A percentile compares a stretch with the other conserved stretches of the same genome.
Conservation (phyloP, 148 eudicot species). For the Silene latifolia region DNA sequence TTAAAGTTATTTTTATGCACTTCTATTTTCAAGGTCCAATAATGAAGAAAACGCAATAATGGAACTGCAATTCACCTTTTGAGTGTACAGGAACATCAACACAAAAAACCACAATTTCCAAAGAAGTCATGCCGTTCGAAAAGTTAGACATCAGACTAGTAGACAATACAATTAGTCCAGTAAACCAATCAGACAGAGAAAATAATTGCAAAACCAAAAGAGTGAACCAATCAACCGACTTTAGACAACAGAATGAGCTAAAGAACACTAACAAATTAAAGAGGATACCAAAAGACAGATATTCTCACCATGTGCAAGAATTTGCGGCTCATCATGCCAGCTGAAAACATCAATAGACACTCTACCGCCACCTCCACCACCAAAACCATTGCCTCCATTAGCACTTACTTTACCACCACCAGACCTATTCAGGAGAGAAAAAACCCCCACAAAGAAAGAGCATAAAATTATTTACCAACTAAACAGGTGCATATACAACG, state of each 20-base stretch:
- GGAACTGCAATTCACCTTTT: background rate
- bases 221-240: background rate
- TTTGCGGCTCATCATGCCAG: conserved; percentile 78
- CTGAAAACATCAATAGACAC: conserved; percentile 85
- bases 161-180: background rate
- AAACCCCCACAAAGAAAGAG: background rate
- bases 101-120: background rate
- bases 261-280: background rate
- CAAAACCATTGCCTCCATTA: conserved; percentile 88
- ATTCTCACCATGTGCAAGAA: conserved; percentile 63
- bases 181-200: no score
- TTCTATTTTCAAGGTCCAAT: background rate
- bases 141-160: background rate
- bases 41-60: background rate
- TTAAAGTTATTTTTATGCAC: background rate
- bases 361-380: conserved; percentile 98
- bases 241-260: background rate
- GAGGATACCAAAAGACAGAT: background rate
- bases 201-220: no score
- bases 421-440: conserved; percentile 52
- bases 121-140: background rate
- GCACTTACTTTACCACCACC: conserved; percentile 85
- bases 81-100: background rate
- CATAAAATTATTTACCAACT: background rate
- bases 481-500: background rate